These are phyloP conservation scores for Entomortierella parvispora DNA, from an alignment of 192 early-diverging fungal species.

Conservation along the genomic window DNA sequence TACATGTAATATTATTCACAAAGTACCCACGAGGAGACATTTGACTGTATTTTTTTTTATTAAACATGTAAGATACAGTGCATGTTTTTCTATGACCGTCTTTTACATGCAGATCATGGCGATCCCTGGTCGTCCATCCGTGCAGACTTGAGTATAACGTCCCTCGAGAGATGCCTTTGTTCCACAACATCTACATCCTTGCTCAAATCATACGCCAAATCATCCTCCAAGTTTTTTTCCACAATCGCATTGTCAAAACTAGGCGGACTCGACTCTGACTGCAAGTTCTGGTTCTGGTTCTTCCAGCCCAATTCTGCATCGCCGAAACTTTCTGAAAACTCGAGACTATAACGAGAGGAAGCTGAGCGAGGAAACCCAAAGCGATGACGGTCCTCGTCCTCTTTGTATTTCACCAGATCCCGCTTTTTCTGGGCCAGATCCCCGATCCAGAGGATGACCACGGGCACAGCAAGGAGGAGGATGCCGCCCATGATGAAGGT, in stretches of 20 bases:
- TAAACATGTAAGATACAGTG: no score
- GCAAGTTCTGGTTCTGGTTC: no score
- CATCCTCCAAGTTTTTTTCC: slow-evolving; percentile 4
- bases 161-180: slow-evolving; percentile 1
- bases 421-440: slow-evolving; percentile 13
- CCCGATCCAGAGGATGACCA: slow-evolving; percentile 22
- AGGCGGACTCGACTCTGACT: background rate
- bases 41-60: no score
- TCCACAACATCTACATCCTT: background rate
- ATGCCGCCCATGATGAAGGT: slow-evolving; percentile 18
- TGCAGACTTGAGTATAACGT: slow-evolving; percentile 18
- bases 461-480: slow-evolving; percentile 13
- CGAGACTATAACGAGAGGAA: no score
- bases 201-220: background rate
- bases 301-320: background rate
- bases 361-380: slow-evolving; percentile 27
- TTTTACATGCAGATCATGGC: no score
- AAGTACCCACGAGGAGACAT: no score
- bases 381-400: slow-evolving; percentile 18
- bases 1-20: no score
- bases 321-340: slow-evolving; percentile 6
- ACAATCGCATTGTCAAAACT: slow-evolving; percentile 4
- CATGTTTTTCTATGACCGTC: no score
- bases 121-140: background rate
- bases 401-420: slow-evolving; percentile 36